phyloP scores from a whole-genome alignment of 1,139 yeast species.

The Magnusiomyces sp. region DNA sequence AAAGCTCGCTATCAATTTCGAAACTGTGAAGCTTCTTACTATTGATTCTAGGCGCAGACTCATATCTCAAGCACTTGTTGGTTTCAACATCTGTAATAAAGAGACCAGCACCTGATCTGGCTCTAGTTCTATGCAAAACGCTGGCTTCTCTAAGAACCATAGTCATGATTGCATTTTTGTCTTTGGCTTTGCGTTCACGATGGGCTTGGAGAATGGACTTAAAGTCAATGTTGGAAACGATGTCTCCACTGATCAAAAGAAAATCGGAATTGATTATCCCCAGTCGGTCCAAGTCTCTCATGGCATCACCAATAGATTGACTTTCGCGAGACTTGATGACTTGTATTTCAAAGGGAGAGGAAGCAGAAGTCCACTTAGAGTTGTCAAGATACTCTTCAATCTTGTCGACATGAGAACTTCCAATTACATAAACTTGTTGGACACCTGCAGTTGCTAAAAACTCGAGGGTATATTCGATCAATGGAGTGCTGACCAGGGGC shows the following conservation, averaged over 20 bases:
- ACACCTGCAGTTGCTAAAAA: constrained; percentile 88
- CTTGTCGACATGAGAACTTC: constrained; percentile 85
- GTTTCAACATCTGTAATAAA: constrained; percentile 70
- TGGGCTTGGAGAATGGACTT: constrained; percentile 66
- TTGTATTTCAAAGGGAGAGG: constrained; percentile 71
- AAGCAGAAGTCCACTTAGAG: constrained; percentile 71
- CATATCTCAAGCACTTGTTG: constrained; percentile 74
- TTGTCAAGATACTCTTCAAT: constrained; percentile 68
- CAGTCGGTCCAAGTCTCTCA: constrained; percentile 89
- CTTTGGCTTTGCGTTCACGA: constrained; percentile 56
- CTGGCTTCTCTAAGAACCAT: constrained; percentile 86
- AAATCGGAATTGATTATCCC: constrained; percentile 82
- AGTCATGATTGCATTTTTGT: constrained; percentile 85
- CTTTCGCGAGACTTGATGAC: constrained; percentile 83
- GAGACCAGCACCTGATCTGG: constrained; percentile 68
- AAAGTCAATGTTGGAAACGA: constrained; percentile 82
- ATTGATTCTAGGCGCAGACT: constrained; percentile 34
- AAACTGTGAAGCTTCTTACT: constrained; percentile 32
- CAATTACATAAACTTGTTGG: constrained; percentile 79
- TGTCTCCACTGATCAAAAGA: constrained; percentile 85
- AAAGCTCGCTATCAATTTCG: constrained; percentile 72
- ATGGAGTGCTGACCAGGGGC: constrained; percentile 87
- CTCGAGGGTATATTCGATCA: constrained; percentile 89
- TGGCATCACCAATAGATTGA: constrained; percentile 90
- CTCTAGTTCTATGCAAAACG: constrained; percentile 70